Conservation (phyloP, 2,329 filamentous ascomycete genomes). For the Botrytis squamosa region DNA sequence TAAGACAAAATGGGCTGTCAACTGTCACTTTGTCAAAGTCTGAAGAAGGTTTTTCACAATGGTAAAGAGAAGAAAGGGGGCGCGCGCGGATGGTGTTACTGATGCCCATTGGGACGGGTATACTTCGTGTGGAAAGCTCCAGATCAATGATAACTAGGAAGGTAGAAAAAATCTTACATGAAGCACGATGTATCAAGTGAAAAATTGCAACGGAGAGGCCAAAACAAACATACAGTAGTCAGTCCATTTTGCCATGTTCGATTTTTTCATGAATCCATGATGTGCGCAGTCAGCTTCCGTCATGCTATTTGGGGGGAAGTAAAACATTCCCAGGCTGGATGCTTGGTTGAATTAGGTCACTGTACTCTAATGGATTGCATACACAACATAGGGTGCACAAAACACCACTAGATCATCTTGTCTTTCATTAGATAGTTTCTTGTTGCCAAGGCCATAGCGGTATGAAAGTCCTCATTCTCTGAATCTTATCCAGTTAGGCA, state of each 20-base stretch:
- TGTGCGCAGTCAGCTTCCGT: slow-evolving; percentile 1
- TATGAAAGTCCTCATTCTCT: slow-evolving; percentile 4
- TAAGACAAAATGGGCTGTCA: slow-evolving; percentile 18
- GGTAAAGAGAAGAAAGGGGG: slow-evolving; percentile 14
- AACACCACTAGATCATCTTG: slow-evolving; percentile 13
- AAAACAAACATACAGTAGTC: not conserved
- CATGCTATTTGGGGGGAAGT: not conserved
- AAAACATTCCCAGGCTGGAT: slow-evolving; percentile 8
- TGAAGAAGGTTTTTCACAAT: slow-evolving; percentile 20
- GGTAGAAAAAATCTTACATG: not conserved
- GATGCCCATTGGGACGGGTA: not conserved
- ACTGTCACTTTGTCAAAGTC: slow-evolving; percentile 13
- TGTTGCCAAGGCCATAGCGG: slow-evolving; percentile 12
- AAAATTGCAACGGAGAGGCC: not conserved
- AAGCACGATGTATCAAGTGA: not conserved
- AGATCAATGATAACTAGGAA: not conserved
- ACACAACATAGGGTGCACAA: slow-evolving; percentile 19
- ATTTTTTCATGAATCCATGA: not conserved
- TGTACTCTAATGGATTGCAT: slow-evolving; percentile 18
- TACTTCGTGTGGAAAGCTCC: not conserved
- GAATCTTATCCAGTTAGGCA: slow-evolving; percentile 9
- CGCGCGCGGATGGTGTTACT: slow-evolving; percentile 15
- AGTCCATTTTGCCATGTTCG: not conserved
- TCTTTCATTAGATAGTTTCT: slow-evolving; percentile 16
- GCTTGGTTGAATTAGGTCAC: slow-evolving; percentile 12